phyloP scores from a whole-genome alignment of 2,329 filamentous ascomycete species.

The Macrophomina phaseolina region DNA sequence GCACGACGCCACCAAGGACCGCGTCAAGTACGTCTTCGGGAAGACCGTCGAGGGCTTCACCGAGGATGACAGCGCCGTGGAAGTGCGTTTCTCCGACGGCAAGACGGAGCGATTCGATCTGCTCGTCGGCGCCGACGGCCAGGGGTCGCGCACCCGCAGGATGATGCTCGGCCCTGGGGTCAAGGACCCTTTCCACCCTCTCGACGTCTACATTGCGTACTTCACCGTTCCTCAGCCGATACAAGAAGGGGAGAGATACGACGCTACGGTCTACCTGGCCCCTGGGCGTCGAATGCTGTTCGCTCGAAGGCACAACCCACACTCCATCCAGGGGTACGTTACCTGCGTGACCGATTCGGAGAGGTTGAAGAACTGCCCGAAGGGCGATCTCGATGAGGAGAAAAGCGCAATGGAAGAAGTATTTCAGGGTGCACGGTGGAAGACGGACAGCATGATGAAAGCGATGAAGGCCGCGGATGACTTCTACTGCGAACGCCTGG shows the following conservation, averaged over 20 bases:
- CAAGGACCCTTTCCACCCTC: conserved; percentile 27
- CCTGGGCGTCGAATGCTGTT: conserved; percentile 47
- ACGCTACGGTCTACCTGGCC: conserved; percentile 47
- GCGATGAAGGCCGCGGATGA: conserved; percentile 49
- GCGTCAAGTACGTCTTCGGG: conserved; percentile 44
- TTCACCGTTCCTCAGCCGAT: conserved; percentile 43
- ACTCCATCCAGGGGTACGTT: conserved; percentile 48
- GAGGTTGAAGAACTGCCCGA: background rate
- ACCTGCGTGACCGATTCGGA: conserved; percentile 22
- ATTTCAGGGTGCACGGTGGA: conserved; percentile 54
- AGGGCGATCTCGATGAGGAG: conserved; percentile 45
- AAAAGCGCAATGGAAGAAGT: conserved; percentile 48
- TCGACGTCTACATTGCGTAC: conserved; percentile 44
- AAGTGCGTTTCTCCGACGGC: conserved; percentile 53
- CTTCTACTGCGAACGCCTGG: conserved; percentile 55
- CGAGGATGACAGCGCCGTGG: conserved; percentile 40
- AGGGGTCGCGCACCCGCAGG: conserved; percentile 55
- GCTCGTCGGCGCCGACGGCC: conserved; percentile 63
- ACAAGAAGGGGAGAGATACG: conserved; percentile 40
- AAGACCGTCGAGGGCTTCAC: conserved; percentile 38
- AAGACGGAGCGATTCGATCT: conserved; percentile 55
- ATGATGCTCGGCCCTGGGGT: conserved; percentile 33
- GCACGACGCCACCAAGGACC: conserved; percentile 47
- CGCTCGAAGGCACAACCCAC: conserved; percentile 48
- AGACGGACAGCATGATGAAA: conserved; percentile 50